These are phyloP conservation scores for Prunus armeniaca DNA, from an alignment of 306 rosid genomes.

Conservation along the genomic window DNA sequence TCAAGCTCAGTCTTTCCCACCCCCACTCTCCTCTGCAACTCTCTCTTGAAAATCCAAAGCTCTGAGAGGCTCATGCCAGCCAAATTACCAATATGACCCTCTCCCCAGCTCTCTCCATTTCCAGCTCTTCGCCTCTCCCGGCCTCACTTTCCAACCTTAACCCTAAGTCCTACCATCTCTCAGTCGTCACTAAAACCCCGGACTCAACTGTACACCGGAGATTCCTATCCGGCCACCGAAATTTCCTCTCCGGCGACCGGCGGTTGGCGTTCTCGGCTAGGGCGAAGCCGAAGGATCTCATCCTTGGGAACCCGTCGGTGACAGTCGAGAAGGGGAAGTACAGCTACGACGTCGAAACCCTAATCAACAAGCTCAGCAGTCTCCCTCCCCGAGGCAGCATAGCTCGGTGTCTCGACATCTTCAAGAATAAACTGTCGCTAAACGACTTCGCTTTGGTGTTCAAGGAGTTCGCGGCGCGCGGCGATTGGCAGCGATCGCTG, in stretches of 20 bases:
- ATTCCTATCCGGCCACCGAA: conserved; percentile 22
- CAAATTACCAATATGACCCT: conserved; percentile 47
- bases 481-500: conserved; percentile 90
- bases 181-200: conserved; percentile 21
- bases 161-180: conserved; percentile 26
- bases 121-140: conserved; percentile 42
- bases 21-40: conserved; percentile 10
- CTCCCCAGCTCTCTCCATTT: conserved; percentile 44
- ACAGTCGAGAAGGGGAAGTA: conserved; percentile 84
- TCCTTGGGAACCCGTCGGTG: conserved; percentile 75
- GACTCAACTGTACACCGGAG: not conserved
- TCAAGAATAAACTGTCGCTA: conserved; percentile 82
- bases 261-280: conserved; percentile 18
- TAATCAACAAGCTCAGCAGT: conserved; percentile 81
- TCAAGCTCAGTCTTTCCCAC: conserved; percentile 22
- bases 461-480: conserved; percentile 93
- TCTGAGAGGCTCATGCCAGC: conserved; percentile 29
- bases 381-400: conserved; percentile 97
- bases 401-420: conserved; percentile 88
- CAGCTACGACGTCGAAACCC: conserved; percentile 89
- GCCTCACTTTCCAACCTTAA: conserved; percentile 35
- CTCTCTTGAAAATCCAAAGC: conserved; percentile 19
- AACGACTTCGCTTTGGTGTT: conserved; percentile 89
- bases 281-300: conserved; percentile 60
- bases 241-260: conserved; percentile 22